A percentile compares a stretch with the other conserved stretches of the same genome.
Conservation (phyloP, 2,329 filamentous ascomycete genomes). For the Dothistroma septosporum region DNA sequence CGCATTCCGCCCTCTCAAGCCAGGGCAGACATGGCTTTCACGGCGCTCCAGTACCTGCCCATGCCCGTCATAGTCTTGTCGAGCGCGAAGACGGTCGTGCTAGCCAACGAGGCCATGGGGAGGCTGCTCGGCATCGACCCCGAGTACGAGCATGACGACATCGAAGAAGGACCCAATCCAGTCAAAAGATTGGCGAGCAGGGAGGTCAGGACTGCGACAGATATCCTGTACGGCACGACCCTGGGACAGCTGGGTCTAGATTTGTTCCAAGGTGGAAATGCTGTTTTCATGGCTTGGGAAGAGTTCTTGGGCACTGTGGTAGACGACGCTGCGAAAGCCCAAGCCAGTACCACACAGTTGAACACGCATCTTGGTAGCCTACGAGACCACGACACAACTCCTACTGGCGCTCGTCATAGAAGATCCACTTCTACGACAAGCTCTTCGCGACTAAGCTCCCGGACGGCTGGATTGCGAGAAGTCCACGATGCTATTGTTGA, state of each 20-base stretch:
- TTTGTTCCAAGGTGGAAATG: conserved; percentile 62
- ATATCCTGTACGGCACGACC: conserved; percentile 61
- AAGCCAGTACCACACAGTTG: conserved; percentile 27
- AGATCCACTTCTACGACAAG: conserved; percentile 21
- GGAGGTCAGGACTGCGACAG: conserved; percentile 45
- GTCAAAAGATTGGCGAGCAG: conserved; percentile 18
- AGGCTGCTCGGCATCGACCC: conserved; percentile 60
- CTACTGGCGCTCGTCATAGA: conserved; percentile 14
- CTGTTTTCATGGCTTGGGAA: conserved; percentile 51
- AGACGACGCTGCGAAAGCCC: conserved; percentile 36
- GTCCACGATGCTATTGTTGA: conserved; percentile 62
- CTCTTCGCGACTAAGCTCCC: conserved; percentile 7
- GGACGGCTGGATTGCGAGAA: conserved; percentile 33
- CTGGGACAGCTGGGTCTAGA: conserved; percentile 69
- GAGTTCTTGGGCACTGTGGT: conserved; percentile 45
- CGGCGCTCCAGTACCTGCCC: conserved; percentile 69
- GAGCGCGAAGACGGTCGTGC: conserved; percentile 62
- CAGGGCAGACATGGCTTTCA: conserved; percentile 51
- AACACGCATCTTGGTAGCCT: conserved; percentile 25
- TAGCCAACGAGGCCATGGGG: conserved; percentile 74
- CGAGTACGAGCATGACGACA: not conserved
- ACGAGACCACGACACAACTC: conserved; percentile 21
- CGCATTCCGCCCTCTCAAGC: conserved; percentile 31
- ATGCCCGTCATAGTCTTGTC: conserved; percentile 67
- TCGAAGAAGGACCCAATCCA: conserved; percentile 17